Evolutionary conservation across 2,329 filamentous ascomycete species (phyloP).

Genomic region (Amphichorda felina): DNA sequence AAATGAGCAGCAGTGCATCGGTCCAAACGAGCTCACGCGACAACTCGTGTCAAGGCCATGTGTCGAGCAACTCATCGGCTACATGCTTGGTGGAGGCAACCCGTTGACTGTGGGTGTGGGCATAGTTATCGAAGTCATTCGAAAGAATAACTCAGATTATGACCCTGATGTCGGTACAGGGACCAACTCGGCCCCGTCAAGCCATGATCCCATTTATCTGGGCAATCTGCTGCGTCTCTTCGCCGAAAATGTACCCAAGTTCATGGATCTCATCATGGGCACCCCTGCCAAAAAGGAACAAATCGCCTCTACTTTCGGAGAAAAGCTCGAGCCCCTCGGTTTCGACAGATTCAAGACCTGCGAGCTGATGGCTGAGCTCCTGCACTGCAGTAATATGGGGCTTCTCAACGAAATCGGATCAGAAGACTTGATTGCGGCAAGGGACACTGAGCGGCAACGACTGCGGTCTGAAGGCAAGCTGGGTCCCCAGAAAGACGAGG

Average conservation of each 20-base stretch:
- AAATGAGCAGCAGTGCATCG: constrained; percentile 97
- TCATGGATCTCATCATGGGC: constrained; percentile 82
- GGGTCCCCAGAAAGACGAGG: constrained; percentile 23
- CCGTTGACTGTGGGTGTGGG: constrained; percentile 91
- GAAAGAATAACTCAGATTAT: constrained; percentile 99
- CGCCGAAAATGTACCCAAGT: constrained; percentile 81
- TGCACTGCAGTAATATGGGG: constrained; percentile 98
- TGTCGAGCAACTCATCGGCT: constrained; percentile 70
- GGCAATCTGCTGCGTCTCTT: constrained; percentile 83
- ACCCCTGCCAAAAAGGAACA: constrained; percentile 61
- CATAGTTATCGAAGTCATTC: constrained; percentile 95
- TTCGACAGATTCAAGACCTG: constrained; percentile 99
- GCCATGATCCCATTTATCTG: constrained; percentile 88
- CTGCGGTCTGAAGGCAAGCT: constrained; percentile 69
- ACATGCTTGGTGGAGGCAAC: constrained; percentile 91
- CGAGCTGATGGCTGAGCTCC: constrained; percentile 91
- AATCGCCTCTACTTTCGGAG: constrained; percentile 78
- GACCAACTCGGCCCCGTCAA: constrained; percentile 67
- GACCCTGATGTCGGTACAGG: constrained; percentile 83
- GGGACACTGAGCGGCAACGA: constrained; percentile 72
- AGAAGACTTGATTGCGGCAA: constrained; percentile 69
- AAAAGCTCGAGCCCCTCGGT: constrained; percentile 83
- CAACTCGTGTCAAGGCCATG: constrained; percentile 84
- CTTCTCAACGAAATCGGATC: constrained; percentile 85
- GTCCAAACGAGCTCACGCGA: constrained; percentile 89